These are phyloP conservation scores for Penicillium vulpinum DNA, from an alignment of 2,329 filamentous ascomycete species.

Conservation along the genomic window DNA sequence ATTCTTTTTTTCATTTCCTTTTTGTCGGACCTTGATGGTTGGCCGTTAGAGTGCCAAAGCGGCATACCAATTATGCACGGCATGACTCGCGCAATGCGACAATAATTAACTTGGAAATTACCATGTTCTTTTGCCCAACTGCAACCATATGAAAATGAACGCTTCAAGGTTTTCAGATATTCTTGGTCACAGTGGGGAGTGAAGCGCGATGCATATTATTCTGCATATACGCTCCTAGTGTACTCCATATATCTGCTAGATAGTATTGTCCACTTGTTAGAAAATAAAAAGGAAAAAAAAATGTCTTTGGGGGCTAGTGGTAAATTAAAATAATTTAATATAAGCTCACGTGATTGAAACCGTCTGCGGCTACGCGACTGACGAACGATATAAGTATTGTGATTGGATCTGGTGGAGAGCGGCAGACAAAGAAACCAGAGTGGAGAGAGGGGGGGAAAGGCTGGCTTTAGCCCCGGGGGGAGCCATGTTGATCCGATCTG, in stretches of 20 bases:
- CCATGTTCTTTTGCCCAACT: not conserved
- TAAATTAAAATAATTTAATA: not conserved
- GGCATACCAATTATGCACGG: slow-evolving; percentile 2
- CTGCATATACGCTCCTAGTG: not conserved
- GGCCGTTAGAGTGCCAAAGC: not conserved
- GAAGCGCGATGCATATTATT: not conserved
- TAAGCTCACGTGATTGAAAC: slow-evolving; percentile 16
- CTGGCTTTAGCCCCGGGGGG: slow-evolving; percentile 10
- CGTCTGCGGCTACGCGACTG: slow-evolving; percentile 28
- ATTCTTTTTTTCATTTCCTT: not conserved
- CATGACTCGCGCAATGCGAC: slow-evolving; percentile 11
- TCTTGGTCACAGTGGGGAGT: not conserved
- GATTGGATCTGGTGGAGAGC: slow-evolving; percentile 16
- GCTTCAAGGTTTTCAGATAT: too few relatives aligned
- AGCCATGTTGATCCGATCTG: slow-evolving; percentile 27
- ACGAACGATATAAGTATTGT: slow-evolving; percentile 9
- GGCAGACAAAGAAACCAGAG: slow-evolving; percentile 6
- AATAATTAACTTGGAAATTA: not conserved
- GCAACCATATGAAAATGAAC: too few relatives aligned
- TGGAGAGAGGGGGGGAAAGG: slow-evolving; percentile 1
- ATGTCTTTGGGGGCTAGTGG: too few relatives aligned
- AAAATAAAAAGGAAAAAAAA: too few relatives aligned
- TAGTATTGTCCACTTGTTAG: too few relatives aligned
- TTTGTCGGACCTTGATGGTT: not conserved
- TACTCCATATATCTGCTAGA: too few relatives aligned